These are phyloP conservation scores for Phytophthora foliorum DNA, from an alignment of 352 stramenopile species.

Conservation along the genomic window DNA sequence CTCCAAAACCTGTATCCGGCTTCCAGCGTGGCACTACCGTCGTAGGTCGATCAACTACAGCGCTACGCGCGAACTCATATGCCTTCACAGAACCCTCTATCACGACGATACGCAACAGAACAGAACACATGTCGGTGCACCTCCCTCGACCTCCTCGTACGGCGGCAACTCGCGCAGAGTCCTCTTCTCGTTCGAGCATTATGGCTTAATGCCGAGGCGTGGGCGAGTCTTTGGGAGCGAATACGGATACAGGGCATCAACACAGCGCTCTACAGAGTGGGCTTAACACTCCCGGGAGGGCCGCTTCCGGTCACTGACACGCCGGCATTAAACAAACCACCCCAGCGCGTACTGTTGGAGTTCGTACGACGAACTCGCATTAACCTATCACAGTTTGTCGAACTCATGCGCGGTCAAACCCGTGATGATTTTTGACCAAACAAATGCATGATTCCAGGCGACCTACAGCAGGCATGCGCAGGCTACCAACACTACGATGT, in stretches of 20 bases:
- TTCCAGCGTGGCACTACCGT: background rate
- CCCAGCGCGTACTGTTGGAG: conserved; percentile 14
- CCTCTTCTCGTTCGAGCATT: background rate
- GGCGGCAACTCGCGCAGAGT: background rate
- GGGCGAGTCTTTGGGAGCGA: background rate
- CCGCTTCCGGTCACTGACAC: background rate
- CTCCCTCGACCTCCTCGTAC: background rate
- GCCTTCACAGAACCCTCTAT: background rate
- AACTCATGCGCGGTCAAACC: conserved; percentile 19
- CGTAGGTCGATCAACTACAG: background rate
- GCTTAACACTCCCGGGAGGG: background rate
- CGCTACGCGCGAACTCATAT: background rate
- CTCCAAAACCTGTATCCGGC: background rate
- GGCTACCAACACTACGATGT: conserved; percentile 10
- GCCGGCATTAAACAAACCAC: conserved; percentile 14
- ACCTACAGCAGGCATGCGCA: background rate
- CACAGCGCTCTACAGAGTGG: background rate
- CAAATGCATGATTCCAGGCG: conserved; percentile 1
- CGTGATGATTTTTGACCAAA: conserved; percentile 15
- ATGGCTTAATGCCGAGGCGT: background rate
- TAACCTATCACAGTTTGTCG: conserved; percentile 9
- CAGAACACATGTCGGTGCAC: background rate
- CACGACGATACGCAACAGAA: background rate
- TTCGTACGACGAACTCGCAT: conserved; percentile 8
- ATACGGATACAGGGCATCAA: background rate